Conservation (phyloP, 306 rosid species). For the Hippophae gyantsensis region DNA sequence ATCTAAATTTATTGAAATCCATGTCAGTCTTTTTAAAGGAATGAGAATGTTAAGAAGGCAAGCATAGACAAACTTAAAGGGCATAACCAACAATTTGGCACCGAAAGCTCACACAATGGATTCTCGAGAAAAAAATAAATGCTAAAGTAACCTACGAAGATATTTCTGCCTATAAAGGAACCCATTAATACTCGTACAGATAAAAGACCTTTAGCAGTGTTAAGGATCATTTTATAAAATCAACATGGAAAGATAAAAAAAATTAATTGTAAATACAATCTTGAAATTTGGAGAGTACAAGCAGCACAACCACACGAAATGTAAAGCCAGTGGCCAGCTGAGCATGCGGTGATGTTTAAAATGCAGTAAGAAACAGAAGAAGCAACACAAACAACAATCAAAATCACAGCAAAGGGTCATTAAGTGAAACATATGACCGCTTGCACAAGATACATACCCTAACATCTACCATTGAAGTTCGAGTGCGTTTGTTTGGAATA, state of each 20-base stretch:
- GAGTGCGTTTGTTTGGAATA: slow-evolving; percentile 83
- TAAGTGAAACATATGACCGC: too few relatives aligned
- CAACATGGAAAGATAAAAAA: too few relatives aligned
- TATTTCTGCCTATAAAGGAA: too few relatives aligned
- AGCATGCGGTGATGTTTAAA: slow-evolving; percentile 2
- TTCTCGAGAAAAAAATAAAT: too few relatives aligned
- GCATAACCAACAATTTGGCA: background rate
- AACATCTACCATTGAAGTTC: slow-evolving; percentile 83
- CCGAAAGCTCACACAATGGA: background rate
- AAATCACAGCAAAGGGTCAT: background rate
- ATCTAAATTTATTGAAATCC: slow-evolving; percentile 39
- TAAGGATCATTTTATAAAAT: too few relatives aligned
- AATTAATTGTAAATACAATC: too few relatives aligned
- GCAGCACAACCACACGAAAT: slow-evolving; percentile 14
- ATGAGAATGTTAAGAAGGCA: slow-evolving; percentile 1
- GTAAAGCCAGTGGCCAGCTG: slow-evolving; percentile 1
- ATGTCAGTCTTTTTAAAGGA: slow-evolving; percentile 23
- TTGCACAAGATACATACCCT: slow-evolving; percentile 40
- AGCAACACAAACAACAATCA: slow-evolving; percentile 5
- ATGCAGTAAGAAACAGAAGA: slow-evolving; percentile 17
- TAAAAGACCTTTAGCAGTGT: too few relatives aligned
- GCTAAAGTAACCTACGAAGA: too few relatives aligned
- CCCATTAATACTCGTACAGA: too few relatives aligned
- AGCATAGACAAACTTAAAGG: background rate
- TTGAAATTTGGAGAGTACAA: background rate